Evolutionary conservation across 306 rosid genomes (phyloP), one percentile per base, ranked within the genome.

Genomic region (Psophocarpus tetragonolobus): DNA sequence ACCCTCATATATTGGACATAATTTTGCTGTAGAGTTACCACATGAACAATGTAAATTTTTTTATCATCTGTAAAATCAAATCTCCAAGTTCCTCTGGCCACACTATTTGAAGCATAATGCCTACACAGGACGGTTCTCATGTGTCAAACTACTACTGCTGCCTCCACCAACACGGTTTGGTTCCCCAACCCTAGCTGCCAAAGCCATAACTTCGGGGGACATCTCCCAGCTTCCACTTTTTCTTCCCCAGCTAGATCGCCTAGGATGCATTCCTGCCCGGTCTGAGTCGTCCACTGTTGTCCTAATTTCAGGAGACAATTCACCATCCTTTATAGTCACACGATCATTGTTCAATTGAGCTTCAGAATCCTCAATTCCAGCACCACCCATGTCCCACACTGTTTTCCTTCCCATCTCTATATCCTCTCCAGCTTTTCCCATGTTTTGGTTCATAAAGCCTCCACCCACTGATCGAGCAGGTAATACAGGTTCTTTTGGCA

Each of bases 181-280:
- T 47, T 90, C 98, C 23, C 97, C 92, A 6, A 87, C 97, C 83
- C 97, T 90, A 6, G 93, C 88, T 17, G 99, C 93, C 87, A 95
- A 80, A 38, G 96, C 97, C 57, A 95, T 91, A 64, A 95, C 97
- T 91, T 95, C 99, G 0, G 99, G 99, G 4, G 99, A 95, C 99
- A 95, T 92, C 74, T 95, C 99, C 99, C 99, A 95, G 87, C 92
- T 95, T 56, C 99, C 99, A 38, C 99, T 95, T 82, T 95, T 95
- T 80, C 99, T 92, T 66, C 97, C 99, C 99, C 99, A 95, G 80
- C 97, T 92, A 53, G 97, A 89, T 80, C 97, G 87, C 74, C 97
- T 71, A 2, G 98, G 97, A 86, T 95, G 98, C 47, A 89, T 63
- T 87, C 89, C 93, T 9, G 75, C 86, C 26, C 88, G 97, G 42